Conservation (phyloP, 164 flowering plant species). For the Chimonanthus salicifolius region DNA sequence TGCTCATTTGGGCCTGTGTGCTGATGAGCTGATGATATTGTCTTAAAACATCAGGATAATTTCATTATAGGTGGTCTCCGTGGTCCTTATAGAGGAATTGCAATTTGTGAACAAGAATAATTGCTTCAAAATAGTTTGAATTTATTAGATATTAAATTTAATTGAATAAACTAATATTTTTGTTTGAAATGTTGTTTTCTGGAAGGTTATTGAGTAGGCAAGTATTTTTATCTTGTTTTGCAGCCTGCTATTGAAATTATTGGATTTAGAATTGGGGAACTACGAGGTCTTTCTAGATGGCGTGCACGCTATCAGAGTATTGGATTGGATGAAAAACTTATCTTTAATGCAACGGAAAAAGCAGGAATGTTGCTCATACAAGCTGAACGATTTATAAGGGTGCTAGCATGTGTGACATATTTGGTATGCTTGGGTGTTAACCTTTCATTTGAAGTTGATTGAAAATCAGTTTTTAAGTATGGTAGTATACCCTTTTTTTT, state of each 20-base stretch:
- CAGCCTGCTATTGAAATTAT: conserved; percentile 96
- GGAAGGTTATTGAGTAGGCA: background rate
- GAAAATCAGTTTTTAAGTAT: too few relatives aligned
- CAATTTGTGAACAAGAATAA: too few relatives aligned
- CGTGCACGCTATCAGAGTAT: conserved; percentile 70
- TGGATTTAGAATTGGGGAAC: conserved; percentile 90
- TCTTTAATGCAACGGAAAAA: conserved; percentile 61
- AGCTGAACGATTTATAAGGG: conserved; percentile 66
- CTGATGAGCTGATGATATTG: too few relatives aligned
- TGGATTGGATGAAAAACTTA: conserved; percentile 82
- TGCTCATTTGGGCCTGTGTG: too few relatives aligned
- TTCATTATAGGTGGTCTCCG: too few relatives aligned
- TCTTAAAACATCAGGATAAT: too few relatives aligned
- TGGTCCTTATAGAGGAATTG: too few relatives aligned
- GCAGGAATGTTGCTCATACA: conserved; percentile 88
- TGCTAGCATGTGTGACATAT: conserved; percentile 69
- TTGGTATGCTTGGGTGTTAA: conserved; percentile 42
- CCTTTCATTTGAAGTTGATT: too few relatives aligned
- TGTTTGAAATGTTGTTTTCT: background rate
- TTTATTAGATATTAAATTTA: background rate
- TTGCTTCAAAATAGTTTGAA: too few relatives aligned
- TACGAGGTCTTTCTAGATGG: conserved; percentile 93
- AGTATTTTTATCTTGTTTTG: conserved; percentile 13
- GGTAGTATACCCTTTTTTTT: too few relatives aligned
- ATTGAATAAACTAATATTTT: background rate